Base-by-base conservation (phyloP, 495 filamentous ascomycete species). In the Hypoxylon subgilvum region DNA sequence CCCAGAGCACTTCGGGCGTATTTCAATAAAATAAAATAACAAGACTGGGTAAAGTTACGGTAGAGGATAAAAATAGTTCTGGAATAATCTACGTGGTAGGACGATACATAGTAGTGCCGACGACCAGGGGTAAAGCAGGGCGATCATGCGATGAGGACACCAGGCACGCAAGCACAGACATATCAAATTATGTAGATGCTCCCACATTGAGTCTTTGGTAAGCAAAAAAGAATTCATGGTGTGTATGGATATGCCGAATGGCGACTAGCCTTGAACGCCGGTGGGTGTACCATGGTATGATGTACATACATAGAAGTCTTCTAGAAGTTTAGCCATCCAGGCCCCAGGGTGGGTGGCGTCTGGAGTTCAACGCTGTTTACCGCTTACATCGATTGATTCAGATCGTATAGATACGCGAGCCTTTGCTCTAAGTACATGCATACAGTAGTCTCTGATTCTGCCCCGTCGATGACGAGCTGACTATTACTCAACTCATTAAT, bases 251-350 rank as follows among this genome's bases (percentile, higher is more conserved):
- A 53, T 53, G 17, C 52, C 48, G 13, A 38, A 57, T 49, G 42
- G 16, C 42, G 48, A 57, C 53, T 63, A 63, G 60, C 53, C 40
- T 50, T 34, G 55, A 38, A 60, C 45, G 21, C 45, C 30, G 23
- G 48, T 31, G 41, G 61, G 39, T 17, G 42, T 44, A n/a, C n/a
- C n/a, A n/a, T n/a, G n/a, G n/a, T n/a, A n/a, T n/a, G n/a, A n/a
- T n/a, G n/a, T n/a, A n/a, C n/a, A n/a, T n/a, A n/a, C n/a, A n/a
- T n/a, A 31, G 49, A 65, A 65, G 51, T 39, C 40, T 65, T 65
- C 61, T 65, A 55, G 54, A 65, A 54, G 43, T 44, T 27, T 59
- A 4, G 19, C 34, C 10, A 22, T 25, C 19, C 44, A 18, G 3
- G n/a, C n/a, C n/a, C n/a, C n/a, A n/a, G n/a, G n/a, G n/a, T n/a